phyloP scores from a whole-genome alignment of 306 rosid genomes.

The Dryas alaskensis region DNA sequence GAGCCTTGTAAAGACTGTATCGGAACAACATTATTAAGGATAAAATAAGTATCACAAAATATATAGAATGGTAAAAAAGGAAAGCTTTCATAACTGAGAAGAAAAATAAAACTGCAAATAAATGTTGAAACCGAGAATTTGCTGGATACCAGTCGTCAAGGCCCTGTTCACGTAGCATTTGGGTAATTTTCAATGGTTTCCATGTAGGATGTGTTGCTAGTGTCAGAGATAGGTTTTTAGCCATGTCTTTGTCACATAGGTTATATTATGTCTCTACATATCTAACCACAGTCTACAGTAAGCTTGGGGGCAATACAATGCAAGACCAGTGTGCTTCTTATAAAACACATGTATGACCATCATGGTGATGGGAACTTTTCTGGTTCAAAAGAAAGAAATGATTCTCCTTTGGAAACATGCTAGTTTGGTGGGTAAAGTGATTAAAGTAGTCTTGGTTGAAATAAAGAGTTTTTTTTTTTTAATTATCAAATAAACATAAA shows the following conservation, averaged over 20 bases:
- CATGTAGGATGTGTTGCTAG: no score
- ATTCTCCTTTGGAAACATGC: neutral
- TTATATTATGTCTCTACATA: neutral
- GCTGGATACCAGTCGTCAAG: no score
- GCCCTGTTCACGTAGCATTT: no score
- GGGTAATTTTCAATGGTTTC: no score
- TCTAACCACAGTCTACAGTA: neutral
- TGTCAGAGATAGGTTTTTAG: no score
- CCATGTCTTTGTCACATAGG: no score
- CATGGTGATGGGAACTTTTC: neutral
- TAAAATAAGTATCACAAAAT: neutral
- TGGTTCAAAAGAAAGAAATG: neutral
- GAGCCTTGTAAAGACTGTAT: neutral
- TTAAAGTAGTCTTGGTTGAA: neutral
- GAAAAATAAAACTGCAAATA: neutral
- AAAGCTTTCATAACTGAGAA: neutral
- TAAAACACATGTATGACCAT: neutral
- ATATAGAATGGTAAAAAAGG: neutral
- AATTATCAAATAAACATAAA: neutral
- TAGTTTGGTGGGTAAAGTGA: neutral
- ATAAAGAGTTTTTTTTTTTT: neutral
- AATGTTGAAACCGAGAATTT: no score
- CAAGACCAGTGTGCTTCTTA: conserved; percentile 4
- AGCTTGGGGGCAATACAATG: neutral
- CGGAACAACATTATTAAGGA: neutral